Conservation (phyloP, 345 rosid genomes). For the Linum lewisii region DNA sequence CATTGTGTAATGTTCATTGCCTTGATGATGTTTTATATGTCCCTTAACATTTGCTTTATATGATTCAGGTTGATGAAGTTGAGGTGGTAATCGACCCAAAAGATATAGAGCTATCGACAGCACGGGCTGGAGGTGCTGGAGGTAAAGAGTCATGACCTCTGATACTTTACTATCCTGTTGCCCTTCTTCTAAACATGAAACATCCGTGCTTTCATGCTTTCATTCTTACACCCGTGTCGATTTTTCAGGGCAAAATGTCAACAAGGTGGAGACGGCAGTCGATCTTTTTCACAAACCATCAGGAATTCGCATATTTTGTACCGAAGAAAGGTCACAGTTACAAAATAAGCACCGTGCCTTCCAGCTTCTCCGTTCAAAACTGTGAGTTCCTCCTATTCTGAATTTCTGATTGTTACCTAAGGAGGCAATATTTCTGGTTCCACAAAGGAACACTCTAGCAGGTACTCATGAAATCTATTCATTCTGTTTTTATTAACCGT, state of each 20-base stretch:
- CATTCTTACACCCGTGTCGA: conserved; percentile 7
- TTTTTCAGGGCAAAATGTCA: conserved; percentile 87
- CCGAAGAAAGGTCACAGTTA: conserved; percentile 90
- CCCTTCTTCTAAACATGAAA: neutral
- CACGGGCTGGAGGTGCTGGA: conserved; percentile 99
- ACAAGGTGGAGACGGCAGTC: conserved; percentile 95
- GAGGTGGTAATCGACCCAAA: conserved; percentile 91
- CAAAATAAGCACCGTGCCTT: conserved; percentile 68
- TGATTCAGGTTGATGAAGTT: conserved; percentile 82
- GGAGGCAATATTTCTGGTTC: conserved; percentile 5
- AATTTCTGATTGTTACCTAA: neutral
- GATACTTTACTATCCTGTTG: no score
- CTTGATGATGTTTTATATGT: neutral
- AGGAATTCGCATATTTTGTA: conserved; percentile 92
- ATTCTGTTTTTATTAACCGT: neutral
- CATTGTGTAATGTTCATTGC: neutral
- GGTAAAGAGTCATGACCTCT: conserved; percentile 37
- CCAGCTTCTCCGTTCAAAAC: conserved; percentile 88
- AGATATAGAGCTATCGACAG: conserved; percentile 87
- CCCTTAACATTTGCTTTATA: conserved; percentile 4
- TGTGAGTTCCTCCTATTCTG: conserved; percentile 48
- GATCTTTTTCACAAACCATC: conserved; percentile 91
- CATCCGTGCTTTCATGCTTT: neutral
- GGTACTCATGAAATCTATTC: neutral
- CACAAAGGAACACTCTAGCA: neutral